Conservation (phyloP, 2,329 filamentous ascomycete genomes). For the Fusarium veterinarium region DNA sequence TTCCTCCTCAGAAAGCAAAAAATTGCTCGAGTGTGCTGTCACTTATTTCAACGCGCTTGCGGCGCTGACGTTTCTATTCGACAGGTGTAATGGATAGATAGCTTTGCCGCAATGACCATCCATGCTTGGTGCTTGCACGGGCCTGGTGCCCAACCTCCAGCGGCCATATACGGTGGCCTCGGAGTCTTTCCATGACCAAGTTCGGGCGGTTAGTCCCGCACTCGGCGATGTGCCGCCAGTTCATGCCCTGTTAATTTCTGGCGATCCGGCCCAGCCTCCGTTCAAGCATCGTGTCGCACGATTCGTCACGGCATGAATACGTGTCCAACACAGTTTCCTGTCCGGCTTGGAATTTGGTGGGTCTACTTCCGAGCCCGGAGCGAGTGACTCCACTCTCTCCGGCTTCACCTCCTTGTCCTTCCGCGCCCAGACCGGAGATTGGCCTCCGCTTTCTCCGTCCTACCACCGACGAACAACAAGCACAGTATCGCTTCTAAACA, state of each 20-base stretch:
- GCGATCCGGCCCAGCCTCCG: constrained; percentile 30
- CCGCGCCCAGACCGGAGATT: constrained; percentile 19
- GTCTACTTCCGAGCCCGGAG: constrained; percentile 24
- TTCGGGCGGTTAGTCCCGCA: constrained; percentile 10
- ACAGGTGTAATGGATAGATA: constrained; percentile 1
- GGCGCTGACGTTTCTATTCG: constrained; percentile 9
- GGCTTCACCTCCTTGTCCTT: constrained; percentile 10
- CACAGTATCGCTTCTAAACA: neutral
- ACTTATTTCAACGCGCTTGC: constrained; percentile 8
- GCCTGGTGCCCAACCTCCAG: constrained; percentile 37
- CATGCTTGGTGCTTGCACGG: constrained; percentile 33
- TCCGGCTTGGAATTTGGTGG: constrained; percentile 19
- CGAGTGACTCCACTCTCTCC: constrained; percentile 35
- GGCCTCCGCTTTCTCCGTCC: constrained; percentile 25
- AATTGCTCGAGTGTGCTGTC: constrained; percentile 4
- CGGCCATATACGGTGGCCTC: constrained; percentile 10
- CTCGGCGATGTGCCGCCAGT: constrained; percentile 21
- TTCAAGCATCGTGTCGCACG: constrained; percentile 10
- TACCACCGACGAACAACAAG: constrained; percentile 7
- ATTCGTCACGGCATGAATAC: constrained; percentile 31
- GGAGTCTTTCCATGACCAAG: neutral
- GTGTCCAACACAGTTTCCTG: constrained; percentile 20
- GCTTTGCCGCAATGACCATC: constrained; percentile 26
- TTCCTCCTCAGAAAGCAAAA: neutral
- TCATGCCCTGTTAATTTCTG: constrained; percentile 7